Base-by-base conservation (phyloP, 305 asterid genomes). In the Fraxinus ornus region DNA sequence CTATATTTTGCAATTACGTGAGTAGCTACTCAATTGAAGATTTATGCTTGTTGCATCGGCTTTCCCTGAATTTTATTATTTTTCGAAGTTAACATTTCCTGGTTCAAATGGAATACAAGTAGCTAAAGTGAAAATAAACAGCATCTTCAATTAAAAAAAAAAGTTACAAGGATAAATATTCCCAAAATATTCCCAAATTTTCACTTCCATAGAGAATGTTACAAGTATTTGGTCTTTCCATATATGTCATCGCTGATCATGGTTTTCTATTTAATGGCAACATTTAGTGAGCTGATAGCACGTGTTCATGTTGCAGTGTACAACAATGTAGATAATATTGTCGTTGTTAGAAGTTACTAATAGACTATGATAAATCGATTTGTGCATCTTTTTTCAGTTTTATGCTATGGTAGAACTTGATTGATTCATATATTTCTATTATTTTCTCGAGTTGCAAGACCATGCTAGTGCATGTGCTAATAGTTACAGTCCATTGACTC, bases 401-500 rank as follows among this genome's bases (percentile, higher is more conserved):
- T 66, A 26, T 66, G 74, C 74, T 9, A 66, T 28, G 13, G 75
- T 68, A 10, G 19, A 66, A 12, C 36, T 26, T 12, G 13, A 30
- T 28, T 68, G 75, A 10, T 68, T 26, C 21, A 0, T 13, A 68
- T 64, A 24, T 22, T 64, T 8, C 26, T 64, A 0, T 4, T 12
- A 21, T 68, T 66, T 28, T 68, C 35, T 68, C 37, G 12, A 68
- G 39, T 26, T 24, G n/a, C 28, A n/a, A 22, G 35, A 21, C 19
- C 36, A 8, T 64, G 36, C 36, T 64, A 64, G 17, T 24, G 32
- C 37, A 24, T 80, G 77, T 64, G 66, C 83, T 77, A 80, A 76
- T 84, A 15, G 21, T 76, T 74, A 22, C 55, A 4, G 30, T 10
- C 39, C 75, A 44, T 39, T 79, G 80, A 79, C 79, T 22, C 22